Evolutionary conservation across 805 yeast genomes (phyloP), one percentile per base, ranked within the genome.

Genomic region (Candida sithepensis): DNA sequence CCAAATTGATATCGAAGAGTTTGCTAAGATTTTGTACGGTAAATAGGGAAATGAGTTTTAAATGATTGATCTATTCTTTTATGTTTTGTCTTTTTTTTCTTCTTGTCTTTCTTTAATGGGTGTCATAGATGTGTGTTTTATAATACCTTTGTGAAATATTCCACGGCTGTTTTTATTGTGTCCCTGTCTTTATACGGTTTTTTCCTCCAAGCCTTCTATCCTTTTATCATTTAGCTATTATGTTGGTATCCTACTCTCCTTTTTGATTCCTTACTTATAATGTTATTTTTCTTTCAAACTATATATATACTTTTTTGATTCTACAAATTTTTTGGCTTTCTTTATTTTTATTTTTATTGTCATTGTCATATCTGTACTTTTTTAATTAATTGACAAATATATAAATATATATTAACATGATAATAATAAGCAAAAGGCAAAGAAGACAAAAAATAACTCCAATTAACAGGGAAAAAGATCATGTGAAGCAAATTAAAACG

Each of bases 1-100:
- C 50, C 96, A 89, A 72, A 94, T 94, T 64, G 95, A 94, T 67
- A 94, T 94, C 69, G 88, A 88, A 65, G 99, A 94, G 74, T 94
- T 94, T 67, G 92, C 97, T 54, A 91, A 89, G 64, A 80, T 92
- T 56, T 79, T 92, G 68, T 77, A 80, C 54, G 85, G 91, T 50
- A 85, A 85, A 75, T 86, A 74, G 62, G 23, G 18, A 21, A 19
- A n/a, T n/a, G 9, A 13, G 14, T 24, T 16, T 12, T n/a, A 9
- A 18, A 36, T 10, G 20, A 13, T 23, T 16, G 30, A 26, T 8
- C 12, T 26, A 26, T 26, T 26, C 30, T 12, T 8, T 12, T 38
- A 13, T 7, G 3, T 16, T 10, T 33, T 7, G 9, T 13, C 8
- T 36, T 34, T 42, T 34, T 42, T 34, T 18, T 19, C 24, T 14